Conservation (phyloP, 2,329 filamentous ascomycete genomes). For the Tolypocladium nubicola region DNA sequence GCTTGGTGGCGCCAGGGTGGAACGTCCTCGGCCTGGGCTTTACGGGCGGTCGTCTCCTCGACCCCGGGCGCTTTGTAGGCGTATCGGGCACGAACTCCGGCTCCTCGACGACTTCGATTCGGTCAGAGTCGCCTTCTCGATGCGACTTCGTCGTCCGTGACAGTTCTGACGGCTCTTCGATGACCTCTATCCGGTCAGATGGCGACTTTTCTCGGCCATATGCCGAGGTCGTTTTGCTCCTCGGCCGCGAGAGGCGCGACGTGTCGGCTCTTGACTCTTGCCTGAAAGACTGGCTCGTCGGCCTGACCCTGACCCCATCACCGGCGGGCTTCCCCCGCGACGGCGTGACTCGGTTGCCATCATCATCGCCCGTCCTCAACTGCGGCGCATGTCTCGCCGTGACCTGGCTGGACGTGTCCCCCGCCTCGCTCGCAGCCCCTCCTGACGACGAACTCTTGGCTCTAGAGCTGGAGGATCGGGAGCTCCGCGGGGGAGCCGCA, state of each 20-base stretch:
- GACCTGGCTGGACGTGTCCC: conserved; percentile 15
- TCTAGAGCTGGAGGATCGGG: conserved; percentile 24
- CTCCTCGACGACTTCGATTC: conserved; percentile 23
- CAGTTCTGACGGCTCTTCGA: conserved; percentile 11
- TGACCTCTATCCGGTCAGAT: conserved; percentile 17
- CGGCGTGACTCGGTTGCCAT: conserved; percentile 35
- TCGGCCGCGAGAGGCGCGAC: conserved; percentile 12
- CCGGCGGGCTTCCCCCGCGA: conserved; percentile 18
- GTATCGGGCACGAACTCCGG: conserved; percentile 24
- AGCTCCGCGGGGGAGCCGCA: conserved; percentile 23
- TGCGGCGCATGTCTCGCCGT: conserved; percentile 13
- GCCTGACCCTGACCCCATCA: conserved; percentile 19
- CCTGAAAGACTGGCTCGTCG: conserved; percentile 15
- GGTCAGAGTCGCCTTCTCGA: conserved; percentile 10
- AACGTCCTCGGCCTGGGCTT: conserved; percentile 15
- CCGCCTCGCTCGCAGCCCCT: conserved; percentile 15
- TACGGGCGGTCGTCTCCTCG: conserved; percentile 14
- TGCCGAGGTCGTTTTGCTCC: conserved; percentile 16
- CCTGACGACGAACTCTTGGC: conserved; percentile 13
- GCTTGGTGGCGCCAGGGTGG: conserved; percentile 9
- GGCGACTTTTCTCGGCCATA: conserved; percentile 10
- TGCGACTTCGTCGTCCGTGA: conserved; percentile 5
- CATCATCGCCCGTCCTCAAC: conserved; percentile 18
- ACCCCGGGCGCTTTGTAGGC: conserved; percentile 24
- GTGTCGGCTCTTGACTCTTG: conserved; percentile 1